phyloP scores from a whole-genome alignment of 768 basidiomycete genomes.

The Sarcomyxa edulis region DNA sequence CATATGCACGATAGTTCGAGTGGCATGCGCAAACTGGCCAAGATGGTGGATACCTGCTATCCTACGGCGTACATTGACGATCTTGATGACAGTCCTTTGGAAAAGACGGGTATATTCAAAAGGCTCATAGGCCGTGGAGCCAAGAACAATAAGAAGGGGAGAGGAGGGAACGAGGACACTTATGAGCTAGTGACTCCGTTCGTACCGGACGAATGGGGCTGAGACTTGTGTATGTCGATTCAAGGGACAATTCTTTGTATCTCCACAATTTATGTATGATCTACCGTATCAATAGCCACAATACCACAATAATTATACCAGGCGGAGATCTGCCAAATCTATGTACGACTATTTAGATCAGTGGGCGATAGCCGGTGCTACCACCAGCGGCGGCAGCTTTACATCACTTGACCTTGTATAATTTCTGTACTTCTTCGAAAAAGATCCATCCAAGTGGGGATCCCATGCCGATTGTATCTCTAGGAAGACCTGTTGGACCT shows the following conservation, averaged over 20 bases:
- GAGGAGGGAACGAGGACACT: constrained; percentile 68
- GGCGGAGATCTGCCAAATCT: too few relatives aligned
- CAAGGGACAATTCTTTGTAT: too few relatives aligned
- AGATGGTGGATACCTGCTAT: constrained; percentile 65
- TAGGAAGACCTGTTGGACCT: constrained; percentile 30
- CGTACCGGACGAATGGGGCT: constrained; percentile 71
- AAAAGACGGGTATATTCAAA: constrained; percentile 47
- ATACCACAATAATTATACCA: too few relatives aligned
- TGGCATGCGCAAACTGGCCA: constrained; percentile 62
- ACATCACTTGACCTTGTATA: too few relatives aligned
- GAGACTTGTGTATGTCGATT: too few relatives aligned
- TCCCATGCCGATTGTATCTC: constrained; percentile 23
- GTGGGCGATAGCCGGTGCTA: too few relatives aligned
- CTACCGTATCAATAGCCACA: too few relatives aligned
- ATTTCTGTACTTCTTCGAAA: too few relatives aligned
- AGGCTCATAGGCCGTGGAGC: constrained; percentile 51
- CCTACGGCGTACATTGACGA: constrained; percentile 33
- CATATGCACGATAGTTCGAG: constrained; percentile 54
- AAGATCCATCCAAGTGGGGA: too few relatives aligned
- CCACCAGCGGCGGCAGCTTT: too few relatives aligned
- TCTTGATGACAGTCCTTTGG: constrained; percentile 23
- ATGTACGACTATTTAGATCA: too few relatives aligned
- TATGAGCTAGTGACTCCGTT: constrained; percentile 84
- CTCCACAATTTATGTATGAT: too few relatives aligned
- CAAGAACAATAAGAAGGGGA: constrained; percentile 36